A percentile compares a stretch with the other conserved stretches of the same genome.
These are phyloP conservation scores for Termitomyces sp. DNA, from an alignment of 768 basidiomycete species.

Conservation along the genomic window DNA sequence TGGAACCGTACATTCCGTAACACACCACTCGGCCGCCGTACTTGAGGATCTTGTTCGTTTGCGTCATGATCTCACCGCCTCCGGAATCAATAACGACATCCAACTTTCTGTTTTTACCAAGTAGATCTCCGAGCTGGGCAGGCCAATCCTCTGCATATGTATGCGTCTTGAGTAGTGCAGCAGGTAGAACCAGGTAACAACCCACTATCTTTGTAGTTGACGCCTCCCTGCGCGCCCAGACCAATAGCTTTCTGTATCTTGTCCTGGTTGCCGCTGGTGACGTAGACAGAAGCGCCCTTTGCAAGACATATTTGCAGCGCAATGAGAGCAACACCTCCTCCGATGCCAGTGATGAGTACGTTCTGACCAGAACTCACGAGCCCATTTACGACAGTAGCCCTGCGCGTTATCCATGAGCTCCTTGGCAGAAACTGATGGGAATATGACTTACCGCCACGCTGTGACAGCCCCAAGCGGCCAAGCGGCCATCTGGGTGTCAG, in stretches of 20 bases:
- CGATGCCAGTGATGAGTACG: constrained; percentile 78
- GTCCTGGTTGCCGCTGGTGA: constrained; percentile 66
- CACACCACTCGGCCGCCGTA: constrained; percentile 57
- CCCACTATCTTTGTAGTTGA: constrained; percentile 66
- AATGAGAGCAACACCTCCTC: constrained; percentile 79
- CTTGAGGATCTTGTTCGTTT: constrained; percentile 47
- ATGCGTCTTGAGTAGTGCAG: not conserved
- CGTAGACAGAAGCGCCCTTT: constrained; percentile 75
- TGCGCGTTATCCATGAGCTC: constrained; percentile 20
- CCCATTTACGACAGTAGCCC: constrained; percentile 66
- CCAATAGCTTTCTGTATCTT: constrained; percentile 66
- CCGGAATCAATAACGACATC: constrained; percentile 69
- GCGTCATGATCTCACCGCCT: constrained; percentile 60
- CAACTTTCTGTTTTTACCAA: constrained; percentile 36
- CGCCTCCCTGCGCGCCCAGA: constrained; percentile 77
- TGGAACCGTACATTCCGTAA: constrained; percentile 56
- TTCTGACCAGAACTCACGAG: constrained; percentile 60
- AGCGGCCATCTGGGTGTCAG: constrained; percentile 66
- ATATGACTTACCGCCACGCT: constrained; percentile 67
- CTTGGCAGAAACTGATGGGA: not conserved
- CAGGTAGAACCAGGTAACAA: not conserved
- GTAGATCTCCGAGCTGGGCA: constrained; percentile 36
- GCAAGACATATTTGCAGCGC: constrained; percentile 76
- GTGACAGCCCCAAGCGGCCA: constrained; percentile 80
- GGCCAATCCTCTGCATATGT: constrained; percentile 46